Conservation (phyloP, 2,329 filamentous ascomycete species). For the Aureobasidium namibiae region DNA sequence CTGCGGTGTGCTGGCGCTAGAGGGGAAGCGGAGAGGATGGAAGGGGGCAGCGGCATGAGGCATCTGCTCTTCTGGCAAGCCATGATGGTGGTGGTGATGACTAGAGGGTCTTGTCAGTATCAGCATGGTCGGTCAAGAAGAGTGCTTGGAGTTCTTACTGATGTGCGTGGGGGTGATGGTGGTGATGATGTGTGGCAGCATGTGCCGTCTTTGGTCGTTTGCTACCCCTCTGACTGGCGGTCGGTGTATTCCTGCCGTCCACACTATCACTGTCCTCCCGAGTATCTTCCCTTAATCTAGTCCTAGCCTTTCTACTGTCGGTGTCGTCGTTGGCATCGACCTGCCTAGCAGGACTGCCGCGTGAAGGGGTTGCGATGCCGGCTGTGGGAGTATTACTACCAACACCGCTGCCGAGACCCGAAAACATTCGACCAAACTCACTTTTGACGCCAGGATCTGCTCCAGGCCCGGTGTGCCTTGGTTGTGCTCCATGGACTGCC, state of each 20-base stretch:
- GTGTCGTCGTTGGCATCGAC: conserved; percentile 22
- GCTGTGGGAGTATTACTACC: conserved; percentile 43
- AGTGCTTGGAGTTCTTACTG: background rate
- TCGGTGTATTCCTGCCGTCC: conserved; percentile 27
- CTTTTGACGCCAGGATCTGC: conserved; percentile 87
- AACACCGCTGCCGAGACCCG: conserved; percentile 72
- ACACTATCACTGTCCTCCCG: conserved; percentile 29
- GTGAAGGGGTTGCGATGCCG: conserved; percentile 45
- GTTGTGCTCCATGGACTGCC: conserved; percentile 85
- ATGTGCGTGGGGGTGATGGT: conserved; percentile 23
- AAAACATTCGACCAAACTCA: conserved; percentile 91
- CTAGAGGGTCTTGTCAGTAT: conserved; percentile 1
- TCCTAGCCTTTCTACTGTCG: conserved; percentile 5
- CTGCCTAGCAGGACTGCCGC: conserved; percentile 24
- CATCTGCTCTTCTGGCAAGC: conserved; percentile 20
- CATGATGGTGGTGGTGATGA: conserved; percentile 27
- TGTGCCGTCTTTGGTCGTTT: conserved; percentile 51
- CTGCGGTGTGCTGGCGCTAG: conserved; percentile 22
- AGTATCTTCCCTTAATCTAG: conserved; percentile 5
- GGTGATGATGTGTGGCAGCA: conserved; percentile 48
- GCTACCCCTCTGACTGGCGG: conserved; percentile 48
- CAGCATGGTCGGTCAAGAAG: background rate
- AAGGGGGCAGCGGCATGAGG: conserved; percentile 19
- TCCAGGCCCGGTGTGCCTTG: conserved; percentile 66
- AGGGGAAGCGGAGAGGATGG: conserved; percentile 25